A percentile compares a stretch with the other conserved stretches of the same genome.
phyloP scores from a whole-genome alignment of 1,284 basidiomycete species.

The Cryptococcus depauperatus region DNA sequence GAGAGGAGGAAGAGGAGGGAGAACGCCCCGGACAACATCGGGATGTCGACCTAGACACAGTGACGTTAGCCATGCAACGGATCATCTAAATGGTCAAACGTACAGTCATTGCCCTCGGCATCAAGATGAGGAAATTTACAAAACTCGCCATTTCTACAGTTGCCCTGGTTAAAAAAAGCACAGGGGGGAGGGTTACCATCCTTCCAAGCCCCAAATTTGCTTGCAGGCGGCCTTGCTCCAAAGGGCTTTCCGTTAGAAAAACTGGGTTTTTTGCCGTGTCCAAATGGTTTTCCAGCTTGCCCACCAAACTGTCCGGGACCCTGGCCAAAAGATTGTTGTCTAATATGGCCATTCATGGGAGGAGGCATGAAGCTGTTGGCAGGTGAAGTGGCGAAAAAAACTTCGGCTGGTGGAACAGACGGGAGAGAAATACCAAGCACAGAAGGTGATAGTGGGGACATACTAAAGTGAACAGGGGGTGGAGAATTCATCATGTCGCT shows the following conservation, averaged over 20 bases:
- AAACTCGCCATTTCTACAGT: conserved; percentile 44
- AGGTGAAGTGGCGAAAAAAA: conserved; percentile 38
- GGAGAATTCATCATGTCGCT: conserved; percentile 19
- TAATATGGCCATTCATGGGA: conserved; percentile 6
- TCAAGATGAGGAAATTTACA: conserved; percentile 46
- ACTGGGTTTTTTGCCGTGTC: conserved; percentile 41
- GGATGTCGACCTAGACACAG: conserved; percentile 33
- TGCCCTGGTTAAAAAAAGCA: conserved; percentile 42
- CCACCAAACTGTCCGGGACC: conserved; percentile 15
- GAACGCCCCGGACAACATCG: conserved; percentile 39
- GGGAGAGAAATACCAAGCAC: conserved; percentile 43
- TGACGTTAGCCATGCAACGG: not conserved
- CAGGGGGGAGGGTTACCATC: conserved; percentile 44
- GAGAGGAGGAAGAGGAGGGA: conserved; percentile 34
- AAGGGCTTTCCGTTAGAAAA: conserved; percentile 38
- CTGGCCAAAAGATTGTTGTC: conserved; percentile 26
- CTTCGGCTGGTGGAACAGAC: conserved; percentile 29
- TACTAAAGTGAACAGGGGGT: conserved; percentile 20
- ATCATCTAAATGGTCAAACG: conserved; percentile 7
- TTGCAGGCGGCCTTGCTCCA: conserved; percentile 10
- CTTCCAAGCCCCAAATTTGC: conserved; percentile 39
- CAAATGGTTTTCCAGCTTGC: conserved; percentile 18
- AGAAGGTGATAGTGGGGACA: conserved; percentile 33
- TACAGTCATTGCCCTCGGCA: conserved; percentile 39
- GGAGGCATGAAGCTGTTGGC: conserved; percentile 19